Base-by-base conservation (phyloP, 2,329 filamentous ascomycete genomes). In the Westerdykella ornata region DNA sequence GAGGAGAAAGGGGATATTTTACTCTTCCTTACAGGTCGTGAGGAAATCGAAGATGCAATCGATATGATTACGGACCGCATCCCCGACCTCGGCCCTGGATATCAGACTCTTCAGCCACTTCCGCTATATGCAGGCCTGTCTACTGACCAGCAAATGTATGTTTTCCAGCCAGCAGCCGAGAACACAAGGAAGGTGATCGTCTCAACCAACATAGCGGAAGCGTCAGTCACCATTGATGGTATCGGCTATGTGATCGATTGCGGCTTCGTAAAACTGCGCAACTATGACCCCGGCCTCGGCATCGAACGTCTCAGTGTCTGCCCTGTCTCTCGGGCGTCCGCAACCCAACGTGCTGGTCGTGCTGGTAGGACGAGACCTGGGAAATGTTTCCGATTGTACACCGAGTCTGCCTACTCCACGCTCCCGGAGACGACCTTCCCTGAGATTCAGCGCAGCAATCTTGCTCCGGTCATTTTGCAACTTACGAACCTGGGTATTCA, bases 401-500 rank as follows among this genome's bases (percentile, higher is more conserved):
- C 88, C 0, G 86, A 96, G 67, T 69, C 79, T 15, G 73, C 76
- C 2, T 94, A 81, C 59, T 69, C 77, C 28, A 62, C 66, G 2
- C 72, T 98, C 4, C 74, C 80, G 1, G 81, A 85, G 44, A 75
- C 81, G 19, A 94, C 86, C 8, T 72, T 87, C 2, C 92, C 92
- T 0, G 92, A 98, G 63, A 88, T 97, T 22, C 89, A 96, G 59
- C 80, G 92, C 37, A 89, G 86, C 1, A 94, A 97, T 57, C 75
- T 98, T 16, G 88, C 90, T 0, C 86, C 88, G 0, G 81, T 88
- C 2, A 78, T 97, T 30, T 74, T 98, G 33, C 90, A 97, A 57
- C 80, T 98, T 30, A 95, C 97, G 67, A 90, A 92, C 1, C 73
- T 98, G 1, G 92, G 92, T 0, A 94, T 97, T 51, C 89, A 96